Evolutionary conservation across 495 filamentous ascomycete species (phyloP).

Genomic region (Astrothelium subdiscretum): DNA sequence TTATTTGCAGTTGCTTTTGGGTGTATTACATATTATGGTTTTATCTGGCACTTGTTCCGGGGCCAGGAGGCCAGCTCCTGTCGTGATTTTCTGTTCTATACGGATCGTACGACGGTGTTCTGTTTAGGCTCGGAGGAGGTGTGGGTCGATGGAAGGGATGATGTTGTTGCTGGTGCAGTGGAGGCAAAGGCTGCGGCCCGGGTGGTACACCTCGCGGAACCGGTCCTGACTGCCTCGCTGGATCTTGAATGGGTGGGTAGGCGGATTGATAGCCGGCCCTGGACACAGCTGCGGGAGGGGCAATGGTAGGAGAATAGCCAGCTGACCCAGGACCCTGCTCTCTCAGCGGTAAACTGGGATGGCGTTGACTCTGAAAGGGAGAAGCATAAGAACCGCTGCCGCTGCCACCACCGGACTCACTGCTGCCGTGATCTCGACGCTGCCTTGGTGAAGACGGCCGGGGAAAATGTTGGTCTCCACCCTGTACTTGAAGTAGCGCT

Average conservation of each 20-base stretch:
- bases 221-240: background rate
- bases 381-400: background rate
- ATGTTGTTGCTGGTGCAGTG: slow-evolving; percentile 14
- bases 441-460: slow-evolving; percentile 23
- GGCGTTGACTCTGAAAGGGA: background rate
- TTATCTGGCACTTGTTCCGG: background rate
- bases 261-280: background rate
- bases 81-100: background rate
- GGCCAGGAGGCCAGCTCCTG: background rate
- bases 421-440: background rate
- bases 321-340: background rate
- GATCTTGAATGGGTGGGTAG: background rate
- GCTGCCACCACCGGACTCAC: background rate
- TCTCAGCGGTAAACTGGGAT: background rate
- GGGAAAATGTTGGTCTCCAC: slow-evolving; percentile 26
- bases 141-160: slow-evolving; percentile 12
- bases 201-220: background rate
- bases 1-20: background rate
- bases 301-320: background rate
- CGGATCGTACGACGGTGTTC: background rate
- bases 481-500: slow-evolving; percentile 18
- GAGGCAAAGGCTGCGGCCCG: slow-evolving; percentile 1
- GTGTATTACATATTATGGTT: background rate
- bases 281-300: background rate
- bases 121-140: slow-evolving; percentile 4